Percentiles rank a stretch among this genome's conserved stretches.
Evolutionary conservation across 2,329 filamentous ascomycete species (phyloP).

Genomic region (Nemania diffusa): DNA sequence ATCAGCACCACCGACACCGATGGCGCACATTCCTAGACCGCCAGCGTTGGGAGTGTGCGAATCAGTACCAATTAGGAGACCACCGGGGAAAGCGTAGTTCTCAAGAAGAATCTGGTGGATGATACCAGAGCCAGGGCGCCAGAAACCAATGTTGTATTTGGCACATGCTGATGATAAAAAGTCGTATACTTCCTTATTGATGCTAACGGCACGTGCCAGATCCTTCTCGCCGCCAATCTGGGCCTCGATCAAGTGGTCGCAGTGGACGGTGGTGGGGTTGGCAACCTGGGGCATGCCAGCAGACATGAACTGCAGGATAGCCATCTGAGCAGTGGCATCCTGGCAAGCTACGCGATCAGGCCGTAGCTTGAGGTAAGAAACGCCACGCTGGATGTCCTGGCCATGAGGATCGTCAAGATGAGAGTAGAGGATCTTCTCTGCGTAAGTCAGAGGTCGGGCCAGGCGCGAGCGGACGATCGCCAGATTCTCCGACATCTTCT

Average conservation of each 20-base stretch:
- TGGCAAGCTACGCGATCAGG: conserved; percentile 99
- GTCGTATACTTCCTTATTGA: conserved; percentile 99
- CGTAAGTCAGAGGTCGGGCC: conserved; percentile 92
- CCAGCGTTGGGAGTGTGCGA: conserved; percentile 97
- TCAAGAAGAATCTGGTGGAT: conserved; percentile 99
- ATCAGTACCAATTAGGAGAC: conserved; percentile 96
- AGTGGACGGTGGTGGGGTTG: conserved; percentile 96
- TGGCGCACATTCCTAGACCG: conserved; percentile 93
- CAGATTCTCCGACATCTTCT: conserved; percentile 99
- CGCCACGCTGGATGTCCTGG: conserved; percentile 95
- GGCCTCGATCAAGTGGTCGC: conserved; percentile 98
- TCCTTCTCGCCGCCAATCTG: conserved; percentile 94
- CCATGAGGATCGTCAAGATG: conserved; percentile 96
- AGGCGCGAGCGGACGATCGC: conserved; percentile 87
- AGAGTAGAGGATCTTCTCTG: conserved; percentile 99
- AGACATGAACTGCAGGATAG: conserved; percentile 99
- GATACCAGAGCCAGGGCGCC: conserved; percentile 97
- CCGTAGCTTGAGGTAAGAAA: conserved; percentile 94
- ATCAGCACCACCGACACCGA: conserved; percentile 97
- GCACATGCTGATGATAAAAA: conserved; percentile 93
- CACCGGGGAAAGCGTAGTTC: conserved; percentile 99
- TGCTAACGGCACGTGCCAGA: conserved; percentile 86
- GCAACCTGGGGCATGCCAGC: conserved; percentile 95
- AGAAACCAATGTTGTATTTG: conserved; percentile 99
- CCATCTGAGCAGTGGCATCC: conserved; percentile 99